Evolutionary conservation across 805 yeast species (phyloP).

Genomic region (Pichia membranifaciens): DNA sequence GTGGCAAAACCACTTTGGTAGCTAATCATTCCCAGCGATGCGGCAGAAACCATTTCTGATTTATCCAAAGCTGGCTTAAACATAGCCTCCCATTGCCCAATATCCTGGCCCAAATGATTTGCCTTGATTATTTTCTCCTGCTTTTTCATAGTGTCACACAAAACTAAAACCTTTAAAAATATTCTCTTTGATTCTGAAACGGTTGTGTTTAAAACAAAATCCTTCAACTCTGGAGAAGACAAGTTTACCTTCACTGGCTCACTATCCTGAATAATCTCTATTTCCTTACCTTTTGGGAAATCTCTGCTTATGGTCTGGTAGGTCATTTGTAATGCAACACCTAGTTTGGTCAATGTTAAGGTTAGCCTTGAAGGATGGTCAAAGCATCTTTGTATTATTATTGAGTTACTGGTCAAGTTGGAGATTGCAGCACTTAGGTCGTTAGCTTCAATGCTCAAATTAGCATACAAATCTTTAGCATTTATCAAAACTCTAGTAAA

Average conservation of each 20-base stretch:
- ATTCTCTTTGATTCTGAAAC: conserved; percentile 15
- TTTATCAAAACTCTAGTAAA: conserved; percentile 22
- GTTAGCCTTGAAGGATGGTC: conserved; percentile 20
- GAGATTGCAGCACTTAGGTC: conserved; percentile 21
- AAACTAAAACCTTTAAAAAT: conserved; percentile 11
- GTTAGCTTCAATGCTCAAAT: conserved; percentile 22
- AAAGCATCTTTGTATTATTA: conserved; percentile 17
- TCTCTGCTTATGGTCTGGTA: conserved; percentile 12
- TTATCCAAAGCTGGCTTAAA: conserved; percentile 18
- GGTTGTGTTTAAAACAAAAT: conserved; percentile 16
- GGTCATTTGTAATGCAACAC: conserved; percentile 17
- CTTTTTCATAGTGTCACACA: conserved; percentile 16
- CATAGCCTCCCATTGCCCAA: conserved; percentile 12
- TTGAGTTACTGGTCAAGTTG: conserved; percentile 15
- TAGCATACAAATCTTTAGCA: conserved; percentile 24
- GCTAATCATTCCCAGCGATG: conserved; percentile 17
- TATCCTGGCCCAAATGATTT: conserved; percentile 8
- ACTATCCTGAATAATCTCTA: conserved; percentile 13
- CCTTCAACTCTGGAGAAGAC: conserved; percentile 14
- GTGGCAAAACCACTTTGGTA: conserved; percentile 9
- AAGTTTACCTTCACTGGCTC: conserved; percentile 11
- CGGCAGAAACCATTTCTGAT: conserved; percentile 21
- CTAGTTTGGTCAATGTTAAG: conserved; percentile 18
- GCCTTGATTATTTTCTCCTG: conserved; percentile 9
- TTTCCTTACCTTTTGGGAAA: conserved; percentile 10